phyloP scores from a whole-genome alignment of 202 grass and related monocot genomes.

The Bolboschoenoplectus hybrid region DNA sequence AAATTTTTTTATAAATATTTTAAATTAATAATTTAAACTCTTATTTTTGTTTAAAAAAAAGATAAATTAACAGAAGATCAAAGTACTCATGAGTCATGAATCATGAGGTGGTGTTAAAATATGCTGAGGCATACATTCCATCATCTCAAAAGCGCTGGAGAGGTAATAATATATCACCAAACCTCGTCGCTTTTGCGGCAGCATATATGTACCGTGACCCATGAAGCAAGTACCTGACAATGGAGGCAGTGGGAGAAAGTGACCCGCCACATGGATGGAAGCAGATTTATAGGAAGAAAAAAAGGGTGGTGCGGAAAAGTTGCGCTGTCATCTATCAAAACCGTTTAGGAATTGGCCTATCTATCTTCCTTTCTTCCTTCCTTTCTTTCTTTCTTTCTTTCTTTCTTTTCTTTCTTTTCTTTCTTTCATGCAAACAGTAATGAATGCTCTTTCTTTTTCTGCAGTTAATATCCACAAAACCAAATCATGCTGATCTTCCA shows the following conservation, averaged over 20 bases:
- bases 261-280: slow-evolving; percentile 11
- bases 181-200: background rate
- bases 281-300: background rate
- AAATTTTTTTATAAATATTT: too few species aligned
- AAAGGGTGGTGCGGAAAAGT: background rate
- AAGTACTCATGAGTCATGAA: background rate
- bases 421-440: slow-evolving; percentile 29
- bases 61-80: too few species aligned
- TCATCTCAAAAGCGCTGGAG: slow-evolving; percentile 31
- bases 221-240: background rate
- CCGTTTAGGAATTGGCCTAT: slow-evolving; percentile 39
- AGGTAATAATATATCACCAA: background rate
- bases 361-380: slow-evolving; percentile 1
- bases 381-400: background rate
- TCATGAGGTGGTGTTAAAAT: background rate
- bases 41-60: too few species aligned
- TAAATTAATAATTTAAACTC: too few species aligned
- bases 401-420: background rate
- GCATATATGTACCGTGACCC: background rate
- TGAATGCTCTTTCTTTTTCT: slow-evolving; percentile 30
- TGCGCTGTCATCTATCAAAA: slow-evolving; percentile 46
- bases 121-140: slow-evolving; percentile 42
- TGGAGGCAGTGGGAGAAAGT: too few species aligned
- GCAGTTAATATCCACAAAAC: slow-evolving; percentile 13
- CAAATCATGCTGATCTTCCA: background rate